Conservation (phyloP, 805 yeast genomes). For the Deakozyma indianensis region DNA sequence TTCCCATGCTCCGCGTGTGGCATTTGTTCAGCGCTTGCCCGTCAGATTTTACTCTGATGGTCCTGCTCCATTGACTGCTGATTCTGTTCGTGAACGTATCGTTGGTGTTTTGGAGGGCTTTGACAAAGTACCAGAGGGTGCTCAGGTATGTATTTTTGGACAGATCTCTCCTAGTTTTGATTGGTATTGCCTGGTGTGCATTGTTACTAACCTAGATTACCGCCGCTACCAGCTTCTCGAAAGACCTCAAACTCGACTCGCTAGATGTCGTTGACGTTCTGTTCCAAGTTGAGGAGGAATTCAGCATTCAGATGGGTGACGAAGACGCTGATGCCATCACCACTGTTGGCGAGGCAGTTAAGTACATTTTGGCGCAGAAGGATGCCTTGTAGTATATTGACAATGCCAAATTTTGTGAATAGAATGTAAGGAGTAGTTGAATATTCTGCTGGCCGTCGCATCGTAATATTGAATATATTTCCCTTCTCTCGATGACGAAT, state of each 20-base stretch:
- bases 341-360: conserved; percentile 83
- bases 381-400: conserved; percentile 25
- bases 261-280: conserved; percentile 89
- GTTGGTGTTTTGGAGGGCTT: conserved; percentile 58
- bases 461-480: no score
- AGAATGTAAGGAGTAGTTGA: no score
- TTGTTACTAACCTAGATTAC: conserved; percentile 21
- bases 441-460: no score
- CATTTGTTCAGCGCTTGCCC: conserved; percentile 5
- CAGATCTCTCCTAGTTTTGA: no score
- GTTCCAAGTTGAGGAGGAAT: conserved; percentile 89
- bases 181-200: no score
- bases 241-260: conserved; percentile 74
- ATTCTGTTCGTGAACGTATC: conserved; percentile 71
- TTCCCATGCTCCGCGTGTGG: background rate
- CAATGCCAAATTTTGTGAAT: no score
- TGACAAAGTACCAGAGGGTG: conserved; percentile 31
- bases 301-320: conserved; percentile 28
- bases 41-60: conserved; percentile 41
- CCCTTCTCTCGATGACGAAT: no score
- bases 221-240: conserved; percentile 26
- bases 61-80: conserved; percentile 48
- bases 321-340: conserved; percentile 83
- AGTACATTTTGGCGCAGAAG: conserved; percentile 51
- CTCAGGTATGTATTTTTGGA: background rate